phyloP scores from a whole-genome alignment of 192 early-diverging fungal genomes.

The Backusella luteola region DNA sequence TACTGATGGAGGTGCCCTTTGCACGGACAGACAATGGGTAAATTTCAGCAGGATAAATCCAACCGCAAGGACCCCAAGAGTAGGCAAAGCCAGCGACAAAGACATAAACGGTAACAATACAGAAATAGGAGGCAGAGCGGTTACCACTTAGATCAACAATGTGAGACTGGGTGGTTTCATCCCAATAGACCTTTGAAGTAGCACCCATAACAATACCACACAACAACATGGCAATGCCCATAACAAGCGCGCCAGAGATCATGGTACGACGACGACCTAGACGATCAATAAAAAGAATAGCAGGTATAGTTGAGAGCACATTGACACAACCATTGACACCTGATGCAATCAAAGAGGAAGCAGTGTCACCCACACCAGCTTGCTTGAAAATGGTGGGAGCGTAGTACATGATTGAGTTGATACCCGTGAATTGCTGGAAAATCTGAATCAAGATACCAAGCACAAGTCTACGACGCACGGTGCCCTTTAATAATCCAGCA shows the following conservation, averaged over 20 bases:
- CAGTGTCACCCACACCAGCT: conserved; percentile 26
- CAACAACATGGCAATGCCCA: conserved; percentile 44
- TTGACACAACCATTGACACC: conserved; percentile 63
- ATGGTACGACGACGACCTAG: conserved; percentile 78
- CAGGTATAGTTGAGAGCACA: conserved; percentile 79
- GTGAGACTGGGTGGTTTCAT: conserved; percentile 6
- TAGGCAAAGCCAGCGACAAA: conserved; percentile 67
- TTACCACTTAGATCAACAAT: conserved; percentile 17
- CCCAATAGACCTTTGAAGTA: conserved; percentile 37
- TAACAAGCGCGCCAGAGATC: conserved; percentile 66
- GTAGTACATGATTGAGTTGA: conserved; percentile 83
- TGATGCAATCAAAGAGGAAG: conserved; percentile 30
- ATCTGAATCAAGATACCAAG: conserved; percentile 69
- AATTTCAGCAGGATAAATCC: conserved; percentile 90
- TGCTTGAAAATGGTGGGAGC: conserved; percentile 39
- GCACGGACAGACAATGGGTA: conserved; percentile 82
- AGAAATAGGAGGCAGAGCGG: conserved; percentile 20
- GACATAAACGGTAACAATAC: conserved; percentile 54
- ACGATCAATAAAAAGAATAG: conserved; percentile 74
- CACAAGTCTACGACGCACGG: conserved; percentile 52
- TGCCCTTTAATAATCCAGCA: conserved; percentile 46
- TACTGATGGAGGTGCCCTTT: conserved; percentile 79
- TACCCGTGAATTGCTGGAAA: conserved; percentile 85
- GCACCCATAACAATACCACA: conserved; percentile 36
- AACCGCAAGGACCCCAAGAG: conserved; percentile 91